These are phyloP conservation scores for Agrocybe pediades DNA, from an alignment of 768 basidiomycete genomes.

Conservation along the genomic window DNA sequence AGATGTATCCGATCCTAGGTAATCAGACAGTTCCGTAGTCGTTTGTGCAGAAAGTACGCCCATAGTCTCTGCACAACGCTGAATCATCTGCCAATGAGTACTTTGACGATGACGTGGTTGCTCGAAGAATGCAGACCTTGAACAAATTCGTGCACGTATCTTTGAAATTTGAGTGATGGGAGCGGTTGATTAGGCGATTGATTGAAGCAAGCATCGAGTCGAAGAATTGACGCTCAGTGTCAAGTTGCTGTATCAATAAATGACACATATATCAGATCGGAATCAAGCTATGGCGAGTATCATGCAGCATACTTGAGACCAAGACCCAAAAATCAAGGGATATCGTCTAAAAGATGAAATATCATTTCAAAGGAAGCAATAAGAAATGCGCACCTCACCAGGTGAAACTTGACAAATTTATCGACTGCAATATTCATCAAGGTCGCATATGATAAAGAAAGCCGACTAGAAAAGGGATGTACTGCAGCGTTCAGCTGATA, in stretches of 20 bases:
- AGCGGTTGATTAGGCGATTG: conserved; percentile 51
- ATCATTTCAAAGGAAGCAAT: conserved; percentile 3
- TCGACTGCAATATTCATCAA: conserved; percentile 53
- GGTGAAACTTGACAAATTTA: conserved; percentile 57
- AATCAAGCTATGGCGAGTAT: not conserved
- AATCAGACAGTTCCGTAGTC: not conserved
- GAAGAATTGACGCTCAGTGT: conserved; percentile 51
- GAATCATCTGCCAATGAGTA: not conserved
- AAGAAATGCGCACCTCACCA: conserved; percentile 51
- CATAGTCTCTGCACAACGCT: not conserved
- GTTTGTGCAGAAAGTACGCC: not conserved
- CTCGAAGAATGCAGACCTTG: conserved; percentile 38
- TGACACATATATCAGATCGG: not conserved
- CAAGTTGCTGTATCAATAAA: conserved; percentile 49
- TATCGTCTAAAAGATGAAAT: conserved; percentile 53
- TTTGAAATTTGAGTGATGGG: conserved; percentile 48
- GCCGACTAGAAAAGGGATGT: conserved; percentile 54
- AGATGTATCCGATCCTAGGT: not conserved
- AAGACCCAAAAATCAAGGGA: conserved; percentile 74
- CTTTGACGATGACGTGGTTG: no score
- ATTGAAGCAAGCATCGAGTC: conserved; percentile 52
- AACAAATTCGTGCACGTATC: conserved; percentile 43
- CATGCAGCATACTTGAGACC: conserved; percentile 54
- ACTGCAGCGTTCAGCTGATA: conserved; percentile 11
- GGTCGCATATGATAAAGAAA: conserved; percentile 56